Evolutionary conservation across 148 eudicot genomes (phyloP).

Genomic region (Rhododendron griersonianum): DNA sequence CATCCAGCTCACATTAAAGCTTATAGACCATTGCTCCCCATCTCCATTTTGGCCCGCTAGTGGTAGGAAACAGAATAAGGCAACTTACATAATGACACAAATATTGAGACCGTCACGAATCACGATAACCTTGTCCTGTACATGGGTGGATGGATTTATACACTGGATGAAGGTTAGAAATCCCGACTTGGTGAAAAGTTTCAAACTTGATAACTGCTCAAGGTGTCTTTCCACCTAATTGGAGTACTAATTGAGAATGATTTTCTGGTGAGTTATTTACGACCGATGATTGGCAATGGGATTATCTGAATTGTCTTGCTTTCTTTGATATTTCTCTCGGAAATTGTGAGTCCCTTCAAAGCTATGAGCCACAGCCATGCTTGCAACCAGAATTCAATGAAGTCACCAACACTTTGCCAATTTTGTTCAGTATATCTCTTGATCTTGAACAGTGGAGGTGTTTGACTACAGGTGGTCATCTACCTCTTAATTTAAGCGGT

Average conservation of each 20-base stretch:
- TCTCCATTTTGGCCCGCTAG: not conserved
- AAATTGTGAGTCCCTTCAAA: not conserved
- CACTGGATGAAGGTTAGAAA: not conserved
- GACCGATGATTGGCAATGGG: not conserved
- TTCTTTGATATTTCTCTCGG: not conserved
- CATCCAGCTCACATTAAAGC: not conserved
- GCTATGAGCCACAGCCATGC: not conserved
- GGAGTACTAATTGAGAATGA: not conserved
- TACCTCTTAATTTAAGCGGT: not conserved
- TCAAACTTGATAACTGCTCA: not conserved
- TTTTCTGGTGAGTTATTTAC: not conserved
- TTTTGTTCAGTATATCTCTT: not conserved
- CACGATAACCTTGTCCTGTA: not conserved
- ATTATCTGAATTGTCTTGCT: not conserved
- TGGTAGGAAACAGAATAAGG: not conserved
- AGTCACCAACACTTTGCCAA: not conserved
- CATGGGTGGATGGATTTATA: not conserved
- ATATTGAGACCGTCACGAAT: not conserved
- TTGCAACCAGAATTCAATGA: not conserved
- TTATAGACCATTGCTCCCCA: not conserved
- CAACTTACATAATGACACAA: not conserved
- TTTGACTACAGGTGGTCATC: not conserved
- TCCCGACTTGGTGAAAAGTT: not conserved
- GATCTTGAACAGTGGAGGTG: not conserved
- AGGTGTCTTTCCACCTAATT: not conserved